A percentile compares a stretch with the other conserved stretches of the same genome.
phyloP scores from a whole-genome alignment of 805 yeast genomes.

The Zygosaccharomyces bailii region DNA sequence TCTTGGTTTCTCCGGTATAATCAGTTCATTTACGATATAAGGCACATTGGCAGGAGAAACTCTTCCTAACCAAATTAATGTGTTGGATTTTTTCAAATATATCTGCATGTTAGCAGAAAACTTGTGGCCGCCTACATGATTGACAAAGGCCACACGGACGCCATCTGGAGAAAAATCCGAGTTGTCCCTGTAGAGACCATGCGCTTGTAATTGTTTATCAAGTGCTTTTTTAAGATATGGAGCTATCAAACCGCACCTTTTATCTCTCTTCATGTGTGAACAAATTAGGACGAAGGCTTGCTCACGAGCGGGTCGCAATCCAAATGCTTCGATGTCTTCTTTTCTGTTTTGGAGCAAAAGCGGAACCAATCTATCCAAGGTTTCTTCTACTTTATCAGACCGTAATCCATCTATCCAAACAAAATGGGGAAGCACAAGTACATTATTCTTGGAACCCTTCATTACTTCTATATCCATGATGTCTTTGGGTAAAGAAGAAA shows the following conservation, averaged over 20 bases:
- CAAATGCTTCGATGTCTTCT: slow-evolving; percentile 30
- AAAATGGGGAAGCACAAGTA: slow-evolving; percentile 70
- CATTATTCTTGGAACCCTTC: slow-evolving; percentile 49
- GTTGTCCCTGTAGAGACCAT: slow-evolving; percentile 68
- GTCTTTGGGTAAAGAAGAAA: slow-evolving; percentile 51
- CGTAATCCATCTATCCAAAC: slow-evolving; percentile 59
- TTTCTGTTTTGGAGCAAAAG: slow-evolving; percentile 34
- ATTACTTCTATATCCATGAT: slow-evolving; percentile 43
- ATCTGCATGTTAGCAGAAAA: slow-evolving; percentile 85
- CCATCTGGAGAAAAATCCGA: slow-evolving; percentile 78
- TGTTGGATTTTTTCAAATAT: slow-evolving; percentile 47
- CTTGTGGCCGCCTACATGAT: slow-evolving; percentile 96
- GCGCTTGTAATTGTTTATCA: slow-evolving; percentile 66
- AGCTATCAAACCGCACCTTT: slow-evolving; percentile 90
- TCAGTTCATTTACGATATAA: slow-evolving; percentile 71
- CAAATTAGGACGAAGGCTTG: slow-evolving; percentile 66
- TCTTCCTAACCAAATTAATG: slow-evolving; percentile 84
- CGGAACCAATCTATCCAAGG: slow-evolving; percentile 46
- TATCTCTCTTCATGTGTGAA: slow-evolving; percentile 88
- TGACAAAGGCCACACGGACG: slow-evolving; percentile 62
- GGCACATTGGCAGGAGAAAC: slow-evolving; percentile 73
- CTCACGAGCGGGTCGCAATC: slow-evolving; percentile 39
- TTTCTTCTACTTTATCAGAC: slow-evolving; percentile 41
- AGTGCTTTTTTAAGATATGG: slow-evolving; percentile 81
- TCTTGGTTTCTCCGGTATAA: slow-evolving; percentile 67